phyloP scores from a whole-genome alignment of 2,329 filamentous ascomycete genomes.

The Phyllosticta ampelicida region DNA sequence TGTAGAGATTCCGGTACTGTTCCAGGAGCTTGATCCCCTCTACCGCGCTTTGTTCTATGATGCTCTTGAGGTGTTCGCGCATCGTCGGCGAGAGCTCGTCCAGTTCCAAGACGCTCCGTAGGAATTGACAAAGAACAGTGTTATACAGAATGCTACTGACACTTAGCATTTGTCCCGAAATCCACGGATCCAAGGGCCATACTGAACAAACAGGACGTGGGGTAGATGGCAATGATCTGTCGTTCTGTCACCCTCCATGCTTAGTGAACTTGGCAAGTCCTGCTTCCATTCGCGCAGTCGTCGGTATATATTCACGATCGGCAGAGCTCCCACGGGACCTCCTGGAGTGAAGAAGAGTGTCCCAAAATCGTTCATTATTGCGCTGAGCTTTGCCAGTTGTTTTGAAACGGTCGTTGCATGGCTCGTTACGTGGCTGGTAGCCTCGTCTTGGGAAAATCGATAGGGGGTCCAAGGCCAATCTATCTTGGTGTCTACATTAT shows the following conservation, averaged over 20 bases:
- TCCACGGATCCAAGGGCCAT: conserved; percentile 1
- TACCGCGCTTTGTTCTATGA: conserved; percentile 14
- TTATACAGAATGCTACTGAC: conserved; percentile 17
- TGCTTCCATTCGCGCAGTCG: conserved; percentile 17
- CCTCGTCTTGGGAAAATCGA: conserved; percentile 14
- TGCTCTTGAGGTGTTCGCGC: conserved; percentile 12
- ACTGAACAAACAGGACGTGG: conserved; percentile 20
- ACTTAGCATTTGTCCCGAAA: neutral
- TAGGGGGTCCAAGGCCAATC: conserved; percentile 18
- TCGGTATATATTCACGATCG: conserved; percentile 14
- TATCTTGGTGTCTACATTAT: conserved; percentile 10
- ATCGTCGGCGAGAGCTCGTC: conserved; percentile 12
- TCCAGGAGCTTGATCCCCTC: conserved; percentile 15
- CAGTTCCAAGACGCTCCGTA: conserved; percentile 16
- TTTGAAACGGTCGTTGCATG: conserved; percentile 16
- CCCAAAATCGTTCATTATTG: conserved; percentile 16
- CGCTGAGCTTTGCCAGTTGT: conserved; percentile 14
- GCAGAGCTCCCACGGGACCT: conserved; percentile 14
- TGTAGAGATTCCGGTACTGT: conserved; percentile 14
- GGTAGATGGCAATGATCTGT: conserved; percentile 12
- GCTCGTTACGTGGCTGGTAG: conserved; percentile 12
- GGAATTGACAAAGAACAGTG: conserved; percentile 17
- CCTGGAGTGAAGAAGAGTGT: conserved; percentile 16
- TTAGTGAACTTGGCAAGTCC: conserved; percentile 13
- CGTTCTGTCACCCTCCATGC: conserved; percentile 8